Evolutionary conservation across 495 filamentous ascomycete species (phyloP), one percentile per base, ranked within the genome.

Genomic region (Aspergillus leporis): DNA sequence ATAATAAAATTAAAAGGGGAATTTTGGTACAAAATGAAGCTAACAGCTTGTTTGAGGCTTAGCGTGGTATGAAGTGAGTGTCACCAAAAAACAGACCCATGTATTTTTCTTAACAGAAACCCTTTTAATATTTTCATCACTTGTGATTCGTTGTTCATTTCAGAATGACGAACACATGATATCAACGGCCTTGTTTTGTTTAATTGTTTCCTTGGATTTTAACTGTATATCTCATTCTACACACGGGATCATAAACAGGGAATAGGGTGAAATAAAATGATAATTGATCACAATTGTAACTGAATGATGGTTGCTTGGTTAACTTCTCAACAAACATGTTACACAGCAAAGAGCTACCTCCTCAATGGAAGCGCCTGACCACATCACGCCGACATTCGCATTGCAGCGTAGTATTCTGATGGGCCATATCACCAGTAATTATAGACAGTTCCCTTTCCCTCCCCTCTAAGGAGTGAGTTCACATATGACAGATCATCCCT

Each of bases 61-160:
- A 53, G 51, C 18, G 51, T 21, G 10, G 32, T 21, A 21, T 53
- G 30, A 14, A 34, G n/a, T 16, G 16, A 14, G 38, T 41, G 3
- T 23, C 43, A 23, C 12, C 16, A 59, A 59, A 59, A 59, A 59
- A 63, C 58, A 59, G 61, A 63, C 46, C 34, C 47, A 45, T 41
- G 48, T 30, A 46, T 31, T 28, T 49, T 21, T 48, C 23, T 22
- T 56, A 30, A 43, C 5, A 22, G 9, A 9, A 8, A 47, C 18
- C 43, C 18, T 8, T 3, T 23, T 23, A 47, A 47, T 47, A 23
- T 47, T 22, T 47, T 47, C 8, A 21, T 47, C 21, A 1, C 4
- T 12, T 23, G 2, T 47, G 43, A 47, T 47, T 47, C 43, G 43
- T 19, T 22, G 43, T 47, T n/a, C 16, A 7, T 23, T 47, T 14